These are phyloP conservation scores for Melampsora larici-populina DNA, from an alignment of 1,284 basidiomycete genomes.

Conservation along the genomic window DNA sequence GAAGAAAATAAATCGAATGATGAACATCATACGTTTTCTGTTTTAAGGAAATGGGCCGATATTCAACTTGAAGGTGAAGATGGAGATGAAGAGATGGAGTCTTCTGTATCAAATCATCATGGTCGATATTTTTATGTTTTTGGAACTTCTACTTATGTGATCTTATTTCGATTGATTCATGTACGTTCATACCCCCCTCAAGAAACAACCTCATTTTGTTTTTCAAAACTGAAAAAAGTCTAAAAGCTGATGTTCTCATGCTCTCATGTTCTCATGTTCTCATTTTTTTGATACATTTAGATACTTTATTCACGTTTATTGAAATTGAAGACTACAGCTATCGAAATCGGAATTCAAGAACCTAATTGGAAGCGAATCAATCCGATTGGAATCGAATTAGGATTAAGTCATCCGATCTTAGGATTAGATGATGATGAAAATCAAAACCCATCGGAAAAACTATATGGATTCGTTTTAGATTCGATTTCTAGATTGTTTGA, in stretches of 20 bases:
- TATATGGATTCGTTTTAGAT: slow-evolving; percentile 38
- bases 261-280: no score
- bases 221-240: neutral
- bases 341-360: slow-evolving; percentile 11
- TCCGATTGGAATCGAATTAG: slow-evolving; percentile 42
- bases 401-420: slow-evolving; percentile 32
- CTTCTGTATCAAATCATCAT: neutral
- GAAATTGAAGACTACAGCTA: slow-evolving; percentile 19
- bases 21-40: slow-evolving; percentile 13
- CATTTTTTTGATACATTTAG: no score
- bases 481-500: slow-evolving; percentile 36
- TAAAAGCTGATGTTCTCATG: no score
- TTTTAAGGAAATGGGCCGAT: slow-evolving; percentile 31
- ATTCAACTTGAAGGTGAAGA: neutral
- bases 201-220: neutral
- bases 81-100: neutral
- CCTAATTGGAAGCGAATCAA: slow-evolving; percentile 42
- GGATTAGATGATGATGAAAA: slow-evolving; percentile 30
- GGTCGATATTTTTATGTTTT: slow-evolving; percentile 28
- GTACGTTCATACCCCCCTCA: slow-evolving; percentile 22
- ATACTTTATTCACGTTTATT: slow-evolving; percentile 37
- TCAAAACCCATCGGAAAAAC: slow-evolving; percentile 11
- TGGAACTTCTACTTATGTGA: slow-evolving; percentile 39
- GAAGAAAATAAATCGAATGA: slow-evolving; percentile 5
- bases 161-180: slow-evolving; percentile 31